phyloP scores from a whole-genome alignment of 2,329 filamentous ascomycete species.

The Polychaeton citri region DNA sequence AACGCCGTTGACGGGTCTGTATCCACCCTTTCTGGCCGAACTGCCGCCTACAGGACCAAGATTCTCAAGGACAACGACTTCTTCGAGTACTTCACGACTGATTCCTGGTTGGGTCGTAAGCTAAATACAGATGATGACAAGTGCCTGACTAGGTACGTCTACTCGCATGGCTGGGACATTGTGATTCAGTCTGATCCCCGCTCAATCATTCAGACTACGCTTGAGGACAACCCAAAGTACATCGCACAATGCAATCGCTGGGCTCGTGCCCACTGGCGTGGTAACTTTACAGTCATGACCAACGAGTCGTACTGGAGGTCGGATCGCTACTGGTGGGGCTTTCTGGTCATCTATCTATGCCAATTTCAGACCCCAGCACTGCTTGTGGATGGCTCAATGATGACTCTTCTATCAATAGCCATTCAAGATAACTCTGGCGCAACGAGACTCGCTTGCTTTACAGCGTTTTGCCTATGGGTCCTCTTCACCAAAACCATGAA shows the following conservation, averaged over 20 bases:
- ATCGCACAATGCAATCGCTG: constrained; percentile 41
- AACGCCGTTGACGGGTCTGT: constrained; percentile 46
- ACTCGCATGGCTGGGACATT: constrained; percentile 38
- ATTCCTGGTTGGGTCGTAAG: constrained; percentile 38
- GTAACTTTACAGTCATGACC: constrained; percentile 37
- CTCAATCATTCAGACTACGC: constrained; percentile 37
- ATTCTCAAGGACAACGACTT: constrained; percentile 37
- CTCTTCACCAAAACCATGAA: constrained; percentile 45
- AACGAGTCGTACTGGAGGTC: constrained; percentile 21
- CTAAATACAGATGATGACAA: constrained; percentile 49
- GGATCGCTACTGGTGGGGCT: constrained; percentile 34
- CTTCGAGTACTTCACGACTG: constrained; percentile 32
- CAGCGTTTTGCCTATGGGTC: constrained; percentile 30
- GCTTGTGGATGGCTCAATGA: constrained; percentile 35
- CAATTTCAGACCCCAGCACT: constrained; percentile 44
- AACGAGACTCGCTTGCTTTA: neutral
- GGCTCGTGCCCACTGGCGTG: constrained; percentile 46
- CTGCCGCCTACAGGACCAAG: constrained; percentile 36
- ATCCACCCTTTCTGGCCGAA: constrained; percentile 46
- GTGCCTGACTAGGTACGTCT: constrained; percentile 43
- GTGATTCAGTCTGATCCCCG: constrained; percentile 40
- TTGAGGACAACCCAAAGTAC: constrained; percentile 41
- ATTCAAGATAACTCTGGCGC: constrained; percentile 3
- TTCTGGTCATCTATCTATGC: constrained; percentile 43
- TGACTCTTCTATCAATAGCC: constrained; percentile 20